Evolutionary conservation across 1,284 basidiomycete genomes (phyloP), one percentile per base, ranked within the genome.

Genomic region (Trametes pubescens): DNA sequence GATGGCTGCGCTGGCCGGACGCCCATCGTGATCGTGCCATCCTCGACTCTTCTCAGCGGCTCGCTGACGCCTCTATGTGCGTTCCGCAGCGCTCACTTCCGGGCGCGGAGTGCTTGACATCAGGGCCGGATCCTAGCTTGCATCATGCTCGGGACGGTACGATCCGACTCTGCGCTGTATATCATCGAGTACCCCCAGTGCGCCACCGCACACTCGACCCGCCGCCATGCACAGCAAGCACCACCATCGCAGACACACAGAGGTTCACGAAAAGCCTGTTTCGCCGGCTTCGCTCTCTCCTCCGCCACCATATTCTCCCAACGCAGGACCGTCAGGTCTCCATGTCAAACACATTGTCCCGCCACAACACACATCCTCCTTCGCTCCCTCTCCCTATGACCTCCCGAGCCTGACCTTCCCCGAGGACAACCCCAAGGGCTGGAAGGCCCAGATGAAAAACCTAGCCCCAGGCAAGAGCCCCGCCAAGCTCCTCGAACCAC

Each of bases 401-500:
- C n/a, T 24, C 21, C 53, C 37, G 5, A 29, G 13, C 4, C 22
- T 32, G 14, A 11, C 37, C 8, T 43, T 55, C 10, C 46, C 59
- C 8, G 59, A 47, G 1, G 59, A 61, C 18, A 49, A 43, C 38
- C 52, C 46, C 7, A 54, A 49, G 26, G 59, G 59, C 44, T 61
- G 46, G 44, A 61, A 56, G 18, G 24, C 32, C n/a, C 53, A 56
- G 18, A 13, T 61, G 26, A 56, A 61, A 29, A 55, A 56, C 21
- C 18, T 65, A 18, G 49, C 55, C 21, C 59, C 53, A 0, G 64
- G 59, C 3, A 51, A 46, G 32, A 53, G 53, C 60, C 60, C 60
- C 1, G 32, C 53, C n/a, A 59, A 57, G 24, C 44, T 69, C 10
- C 69, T 70, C 43, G 57, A 62, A 37, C 62, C 67, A 6, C 65